Evolutionary conservation across 108 stramenopile genomes (phyloP), one percentile per base, ranked within the genome.

Genomic region (Skeletonema costatum): DNA sequence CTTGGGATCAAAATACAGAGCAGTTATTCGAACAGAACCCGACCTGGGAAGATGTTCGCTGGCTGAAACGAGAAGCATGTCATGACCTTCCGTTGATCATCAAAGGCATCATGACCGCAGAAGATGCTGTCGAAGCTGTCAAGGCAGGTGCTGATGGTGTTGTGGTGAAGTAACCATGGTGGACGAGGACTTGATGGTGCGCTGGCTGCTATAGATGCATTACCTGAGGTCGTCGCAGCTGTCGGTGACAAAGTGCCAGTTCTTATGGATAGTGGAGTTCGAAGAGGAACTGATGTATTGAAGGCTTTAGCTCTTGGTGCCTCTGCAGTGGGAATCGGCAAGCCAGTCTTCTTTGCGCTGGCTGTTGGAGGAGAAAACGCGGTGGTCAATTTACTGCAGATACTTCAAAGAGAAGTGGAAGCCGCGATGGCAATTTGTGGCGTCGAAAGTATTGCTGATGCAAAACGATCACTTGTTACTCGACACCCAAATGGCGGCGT

Each of bases 121-220:
- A 97, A 84, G 98, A 98, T 90, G 98, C 98, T 2, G 59, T 73
- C 2, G 74, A 91, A 61, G 94, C 96, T 8, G 75, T 97, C 1
- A 66, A 83, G 32, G 83, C 88, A 33, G 97, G 97, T 48, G 88
- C 85, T 10, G 97, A 97, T 85, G 97, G 80, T 36, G 90, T 98
- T 74, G 90, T 95, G 93, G 92, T 98, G 14, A 92, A 92, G 90
- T 50, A 98, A 97, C 78, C 98, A 98, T 76, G 98, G 98, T 71
- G 98, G 95, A 17, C 85, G 98, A 38, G 94, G 88, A 70, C 83
- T 97, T 19, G 98, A 98, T 88, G 95, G 93, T 42, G 84, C 87
- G 19, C 66, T 92, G 51, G 81, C 95, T 10, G 66, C 93, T 7
- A 93, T 97, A 58, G 97, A 98, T 83, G 92, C 76, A 4, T 75